phyloP scores from a whole-genome alignment of 495 filamentous ascomycete genomes.

The Emericellopsis terricola region DNA sequence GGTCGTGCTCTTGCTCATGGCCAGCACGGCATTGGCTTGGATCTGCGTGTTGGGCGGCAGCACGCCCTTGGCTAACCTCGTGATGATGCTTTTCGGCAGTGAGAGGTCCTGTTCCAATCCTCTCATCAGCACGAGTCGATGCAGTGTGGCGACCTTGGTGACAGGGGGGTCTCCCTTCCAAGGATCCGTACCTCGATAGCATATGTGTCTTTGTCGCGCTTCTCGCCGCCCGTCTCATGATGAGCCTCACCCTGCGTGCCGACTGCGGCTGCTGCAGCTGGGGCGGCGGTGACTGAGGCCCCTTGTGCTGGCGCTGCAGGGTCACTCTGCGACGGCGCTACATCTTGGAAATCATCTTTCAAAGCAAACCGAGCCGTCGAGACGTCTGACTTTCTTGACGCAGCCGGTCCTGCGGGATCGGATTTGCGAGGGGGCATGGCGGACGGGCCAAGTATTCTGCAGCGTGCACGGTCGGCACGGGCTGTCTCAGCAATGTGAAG shows the following conservation, averaged over 20 bases:
- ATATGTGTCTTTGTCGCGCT: slow-evolving; percentile 12
- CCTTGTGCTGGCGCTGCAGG: no score
- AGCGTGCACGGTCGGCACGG: neutral
- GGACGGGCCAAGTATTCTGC: neutral
- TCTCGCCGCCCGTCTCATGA: slow-evolving; percentile 9
- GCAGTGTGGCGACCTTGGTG: neutral
- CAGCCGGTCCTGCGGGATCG: no score
- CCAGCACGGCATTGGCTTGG: slow-evolving; percentile 80
- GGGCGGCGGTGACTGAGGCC: slow-evolving; percentile 2
- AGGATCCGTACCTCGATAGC: slow-evolving; percentile 19
- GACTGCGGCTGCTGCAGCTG: slow-evolving; percentile 8
- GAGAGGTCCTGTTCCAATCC: slow-evolving; percentile 88
- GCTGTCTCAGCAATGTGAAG: no score
- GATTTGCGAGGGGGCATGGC: slow-evolving; percentile 20
- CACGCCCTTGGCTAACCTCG: slow-evolving; percentile 86
- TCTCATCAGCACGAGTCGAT: neutral
- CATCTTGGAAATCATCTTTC: slow-evolving; percentile 15
- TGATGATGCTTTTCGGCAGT: slow-evolving; percentile 85
- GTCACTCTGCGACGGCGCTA: neutral
- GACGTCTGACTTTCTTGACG: slow-evolving; percentile 21
- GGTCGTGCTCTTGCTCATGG: slow-evolving; percentile 81
- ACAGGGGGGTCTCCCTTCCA: neutral
- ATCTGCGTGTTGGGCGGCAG: slow-evolving; percentile 91
- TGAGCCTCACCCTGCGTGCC: slow-evolving; percentile 11
- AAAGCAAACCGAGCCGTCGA: slow-evolving; percentile 23